Base-by-base conservation (phyloP, 805 yeast species). In the Millerozyma acaciae region DNA sequence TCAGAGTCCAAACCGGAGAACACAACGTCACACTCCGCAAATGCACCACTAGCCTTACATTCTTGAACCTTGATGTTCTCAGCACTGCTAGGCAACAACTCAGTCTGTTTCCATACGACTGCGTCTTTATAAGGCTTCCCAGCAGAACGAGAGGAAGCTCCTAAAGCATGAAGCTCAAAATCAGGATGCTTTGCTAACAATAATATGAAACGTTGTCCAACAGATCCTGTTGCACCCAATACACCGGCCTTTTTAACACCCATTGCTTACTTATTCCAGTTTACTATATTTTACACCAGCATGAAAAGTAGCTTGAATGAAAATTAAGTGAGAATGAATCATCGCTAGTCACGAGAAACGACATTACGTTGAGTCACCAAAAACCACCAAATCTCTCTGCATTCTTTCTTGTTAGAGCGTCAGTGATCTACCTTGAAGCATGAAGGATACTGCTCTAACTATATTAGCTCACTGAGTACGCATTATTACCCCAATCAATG, bases 221-320 rank as follows among this genome's bases (percentile, higher is more conserved):
- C 98, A 26, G 95, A 80, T 33, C 98, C 98, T 8, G 98, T 90
- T 45, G 97, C 97, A 32, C 98, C 98, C 41, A 90, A 71, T 48
- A 93, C 97, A 68, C 98, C 98, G 15, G 78, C 81, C 58, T 73
- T 75, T 42, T 57, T 70, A 25, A 53, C 37, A 19, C 35, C 50
- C 65, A 57, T 59, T 23, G 7, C 13, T 19, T 38, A 26, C 15
- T 13, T 12, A 12, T 28, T 12, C 9, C 9, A 10, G 8, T 2
- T 18, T 18, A 19, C n/a, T 16, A 14, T 18, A n/a, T 19, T 3
- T 5, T 10, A 6, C 20, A 9, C 16, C 18, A 7, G n/a, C n/a
- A n/a, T n/a, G n/a, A n/a, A n/a, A n/a, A n/a, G 18, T 26, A 15
- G 2, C n/a, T 26, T 26, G 19, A 26, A 26, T 17, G 18, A 26